These are phyloP conservation scores for Fusarium bactridioides DNA, from an alignment of 2,329 filamentous ascomycete species.

Conservation along the genomic window DNA sequence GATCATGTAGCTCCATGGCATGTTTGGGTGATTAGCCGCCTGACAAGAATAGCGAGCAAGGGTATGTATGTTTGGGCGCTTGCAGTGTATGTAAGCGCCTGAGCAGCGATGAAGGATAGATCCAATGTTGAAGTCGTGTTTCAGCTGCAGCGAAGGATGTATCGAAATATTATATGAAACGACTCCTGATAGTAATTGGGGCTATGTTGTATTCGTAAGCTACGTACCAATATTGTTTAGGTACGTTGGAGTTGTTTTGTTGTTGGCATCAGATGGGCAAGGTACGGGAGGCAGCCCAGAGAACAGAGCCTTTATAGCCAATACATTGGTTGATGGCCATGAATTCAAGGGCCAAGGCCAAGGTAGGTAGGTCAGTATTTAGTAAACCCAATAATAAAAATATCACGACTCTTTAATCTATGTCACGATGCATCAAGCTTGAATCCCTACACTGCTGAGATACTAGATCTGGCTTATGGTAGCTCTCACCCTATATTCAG, in stretches of 20 bases:
- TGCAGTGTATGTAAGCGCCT: constrained; percentile 28
- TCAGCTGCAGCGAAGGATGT: background rate
- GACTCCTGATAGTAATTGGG: background rate
- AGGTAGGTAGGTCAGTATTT: background rate
- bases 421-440: constrained; percentile 16
- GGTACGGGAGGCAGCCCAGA: constrained; percentile 28
- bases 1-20: background rate
- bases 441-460: constrained; percentile 34
- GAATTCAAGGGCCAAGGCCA: background rate
- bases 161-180: background rate
- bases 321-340: background rate
- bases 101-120: background rate
- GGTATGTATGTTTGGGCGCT: constrained; percentile 16
- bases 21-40: constrained; percentile 9
- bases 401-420: background rate
- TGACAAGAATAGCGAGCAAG: constrained; percentile 6
- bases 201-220: background rate
- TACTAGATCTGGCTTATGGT: background rate
- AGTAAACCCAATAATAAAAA: background rate
- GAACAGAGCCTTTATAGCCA: background rate
- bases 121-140: background rate
- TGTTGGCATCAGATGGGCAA: background rate
- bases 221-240: background rate
- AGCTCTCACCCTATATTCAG: constrained; percentile 19
- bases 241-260: background rate